Evolutionary conservation across 2,329 filamentous ascomycete species (phyloP), one percentile per base, ranked within the genome.

Genomic region (Phoma sp.): DNA sequence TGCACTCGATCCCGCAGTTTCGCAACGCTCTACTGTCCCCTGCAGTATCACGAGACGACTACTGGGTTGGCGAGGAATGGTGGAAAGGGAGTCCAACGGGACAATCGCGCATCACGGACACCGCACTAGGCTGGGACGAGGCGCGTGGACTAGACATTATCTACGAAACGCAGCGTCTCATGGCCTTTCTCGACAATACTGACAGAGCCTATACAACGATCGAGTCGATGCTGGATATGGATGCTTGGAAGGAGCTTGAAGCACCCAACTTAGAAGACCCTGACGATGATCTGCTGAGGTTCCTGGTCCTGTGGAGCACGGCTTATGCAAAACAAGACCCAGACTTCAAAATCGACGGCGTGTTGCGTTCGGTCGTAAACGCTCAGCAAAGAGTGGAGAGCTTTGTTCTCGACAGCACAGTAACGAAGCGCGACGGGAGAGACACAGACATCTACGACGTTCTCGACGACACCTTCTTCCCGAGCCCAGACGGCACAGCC

Each of bases 141-240:
- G 64, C 71, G 47, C 43, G 62, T 11, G 62, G 62, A 2, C 46
- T 71, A n/a, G 76, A 79, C 2, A 71, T 86, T 14, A 69, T 87
- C 8, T 73, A 81, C 42, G 86, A 88, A 69, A 75, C 79, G 32
- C 86, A 88, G 66, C 79, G 86, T 10, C 64, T 88, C 41, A 83
- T 87, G 77, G 84, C 85, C 4, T 85, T 87, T 49, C 69, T 88
- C 42, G 83, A 86, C 62, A 72, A 69, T 4, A 85, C 84, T 4
- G 73, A 81, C 38, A 79, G 86, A 52, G 79, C 83, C 2, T 88
- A 87, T 67, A 85, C 82, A 4, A 86, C 82, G 57, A 75, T 77
- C 5, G 82, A 83, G 59, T 76, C 77, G 1, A 72, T 88, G 36
- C 70, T 77, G 24, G 72, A 78, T 35, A 63, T 81, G 7, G 77